A percentile compares a stretch with the other conserved stretches of the same genome.
Evolutionary conservation across 1,284 basidiomycete species (phyloP).

Genomic region (Kalmanozyma brasiliensis): DNA sequence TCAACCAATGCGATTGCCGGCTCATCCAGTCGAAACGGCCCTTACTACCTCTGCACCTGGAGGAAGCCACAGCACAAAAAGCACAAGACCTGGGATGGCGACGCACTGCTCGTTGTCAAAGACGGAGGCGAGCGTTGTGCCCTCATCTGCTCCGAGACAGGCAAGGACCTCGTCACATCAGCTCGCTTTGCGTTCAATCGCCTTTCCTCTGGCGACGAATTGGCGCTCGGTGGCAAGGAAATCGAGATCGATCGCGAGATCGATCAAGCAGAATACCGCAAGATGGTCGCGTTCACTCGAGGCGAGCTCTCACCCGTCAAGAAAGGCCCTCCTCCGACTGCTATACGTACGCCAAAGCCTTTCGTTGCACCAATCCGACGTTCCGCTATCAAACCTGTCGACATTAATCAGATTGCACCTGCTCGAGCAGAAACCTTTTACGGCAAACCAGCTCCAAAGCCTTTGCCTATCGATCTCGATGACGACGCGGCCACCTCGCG

Average conservation of each 20-base stretch:
- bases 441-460: slow-evolving; percentile 26
- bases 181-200: slow-evolving; percentile 35
- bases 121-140: slow-evolving; percentile 42
- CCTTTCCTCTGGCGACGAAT: slow-evolving; percentile 46
- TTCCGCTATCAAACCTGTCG: slow-evolving; percentile 37
- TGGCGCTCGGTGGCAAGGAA: slow-evolving; percentile 57
- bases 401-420: slow-evolving; percentile 35
- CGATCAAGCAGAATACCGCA: slow-evolving; percentile 28
- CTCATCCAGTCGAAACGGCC: slow-evolving; percentile 32
- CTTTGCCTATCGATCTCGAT: slow-evolving; percentile 8
- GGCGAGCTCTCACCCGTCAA: slow-evolving; percentile 35
- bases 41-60: slow-evolving; percentile 63
- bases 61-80: slow-evolving; percentile 81
- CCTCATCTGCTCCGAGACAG: slow-evolving; percentile 53
- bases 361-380: slow-evolving; percentile 33
- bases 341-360: slow-evolving; percentile 29
- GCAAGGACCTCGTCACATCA: slow-evolving; percentile 46
- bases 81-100: slow-evolving; percentile 86
- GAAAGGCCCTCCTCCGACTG: slow-evolving; percentile 28
- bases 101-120: slow-evolving; percentile 64
- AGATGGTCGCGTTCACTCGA: slow-evolving; percentile 30
- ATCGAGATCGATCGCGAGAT: slow-evolving; percentile 49
- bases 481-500: slow-evolving; percentile 8
- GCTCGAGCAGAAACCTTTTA: slow-evolving; percentile 48
- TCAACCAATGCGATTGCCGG: slow-evolving; percentile 10